Percentiles rank a stretch among this genome's conserved stretches.
phyloP scores from a whole-genome alignment of 129 eudicot species.

The Scalesia atractyloides region DNA sequence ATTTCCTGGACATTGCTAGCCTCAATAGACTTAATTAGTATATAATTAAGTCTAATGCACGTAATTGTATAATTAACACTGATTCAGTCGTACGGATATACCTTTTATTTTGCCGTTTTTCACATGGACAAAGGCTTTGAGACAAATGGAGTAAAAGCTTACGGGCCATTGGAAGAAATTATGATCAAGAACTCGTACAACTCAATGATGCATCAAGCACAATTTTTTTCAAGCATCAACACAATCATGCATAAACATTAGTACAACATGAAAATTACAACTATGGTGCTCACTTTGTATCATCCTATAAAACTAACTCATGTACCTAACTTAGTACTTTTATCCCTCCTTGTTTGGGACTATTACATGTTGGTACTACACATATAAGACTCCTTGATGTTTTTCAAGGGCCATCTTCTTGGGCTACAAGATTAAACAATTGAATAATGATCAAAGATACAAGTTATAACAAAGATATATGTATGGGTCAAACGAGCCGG shows the following conservation, averaged over 20 bases:
- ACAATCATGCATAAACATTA: constrained; percentile 21
- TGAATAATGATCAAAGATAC: constrained; percentile 5
- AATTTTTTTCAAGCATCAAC: constrained; percentile 20
- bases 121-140: not conserved
- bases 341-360: constrained; percentile 23
- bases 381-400: constrained; percentile 11
- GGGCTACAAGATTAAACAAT: constrained; percentile 46
- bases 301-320: constrained; percentile 31
- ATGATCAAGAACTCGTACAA: constrained; percentile 12
- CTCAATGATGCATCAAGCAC: constrained; percentile 25
- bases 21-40: too few relatives aligned
- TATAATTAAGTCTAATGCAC: too few relatives aligned
- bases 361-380: constrained; percentile 25
- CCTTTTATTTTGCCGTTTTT: too few relatives aligned
- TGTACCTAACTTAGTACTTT: constrained; percentile 25
- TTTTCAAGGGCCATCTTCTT: constrained; percentile 61
- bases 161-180: not conserved
- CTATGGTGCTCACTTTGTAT: constrained; percentile 17
- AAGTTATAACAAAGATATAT: not conserved
- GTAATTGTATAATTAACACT: too few relatives aligned
- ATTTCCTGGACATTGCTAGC: too few relatives aligned
- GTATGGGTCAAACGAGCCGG: not conserved
- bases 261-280: constrained; percentile 27
- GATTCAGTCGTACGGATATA: too few relatives aligned
- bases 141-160: not conserved